These are phyloP conservation scores for Hypholoma sublateritium DNA, from an alignment of 768 basidiomycete species.

Conservation along the genomic window DNA sequence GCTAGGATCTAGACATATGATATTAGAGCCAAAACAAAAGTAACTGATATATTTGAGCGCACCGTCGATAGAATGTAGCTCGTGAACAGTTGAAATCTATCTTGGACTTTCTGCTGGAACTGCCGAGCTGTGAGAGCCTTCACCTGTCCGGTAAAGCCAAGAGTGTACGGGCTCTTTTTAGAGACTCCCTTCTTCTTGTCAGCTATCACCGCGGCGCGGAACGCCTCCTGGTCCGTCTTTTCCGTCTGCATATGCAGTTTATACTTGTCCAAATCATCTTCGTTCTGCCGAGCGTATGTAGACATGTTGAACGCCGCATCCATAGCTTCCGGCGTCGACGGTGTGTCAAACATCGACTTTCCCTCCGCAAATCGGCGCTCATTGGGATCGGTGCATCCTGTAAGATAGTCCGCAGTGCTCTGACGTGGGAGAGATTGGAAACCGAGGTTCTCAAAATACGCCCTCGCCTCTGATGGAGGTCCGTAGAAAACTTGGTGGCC, in stretches of 20 bases:
- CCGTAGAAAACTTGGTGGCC: constrained; percentile 86
- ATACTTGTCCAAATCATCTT: constrained; percentile 53
- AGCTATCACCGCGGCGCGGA: constrained; percentile 70
- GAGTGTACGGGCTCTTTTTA: constrained; percentile 79
- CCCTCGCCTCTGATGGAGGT: constrained; percentile 66
- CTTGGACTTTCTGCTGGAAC: constrained; percentile 73
- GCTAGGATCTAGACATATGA: constrained; percentile 41
- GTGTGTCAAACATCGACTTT: constrained; percentile 55
- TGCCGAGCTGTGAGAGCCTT: constrained; percentile 68
- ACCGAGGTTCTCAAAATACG: constrained; percentile 77
- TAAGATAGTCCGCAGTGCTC: constrained; percentile 84
- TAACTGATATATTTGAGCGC: constrained; percentile 24
- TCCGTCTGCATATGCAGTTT: constrained; percentile 56
- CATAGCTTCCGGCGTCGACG: constrained; percentile 65
- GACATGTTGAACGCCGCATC: constrained; percentile 63
- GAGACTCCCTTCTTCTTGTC: constrained; percentile 81
- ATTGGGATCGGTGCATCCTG: constrained; percentile 80
- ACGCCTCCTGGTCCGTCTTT: constrained; percentile 68
- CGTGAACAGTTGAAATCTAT: constrained; percentile 75
- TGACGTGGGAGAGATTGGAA: constrained; percentile 77
- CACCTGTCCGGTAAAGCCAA: constrained; percentile 76
- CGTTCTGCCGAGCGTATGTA: constrained; percentile 39
- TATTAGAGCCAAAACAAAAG: background rate
- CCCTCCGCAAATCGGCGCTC: constrained; percentile 79
- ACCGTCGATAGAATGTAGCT: constrained; percentile 64